Percentiles rank a stretch among this genome's conserved stretches.
These are phyloP conservation scores for Flaveria linearis DNA, from an alignment of 129 eudicot genomes.

Conservation along the genomic window DNA sequence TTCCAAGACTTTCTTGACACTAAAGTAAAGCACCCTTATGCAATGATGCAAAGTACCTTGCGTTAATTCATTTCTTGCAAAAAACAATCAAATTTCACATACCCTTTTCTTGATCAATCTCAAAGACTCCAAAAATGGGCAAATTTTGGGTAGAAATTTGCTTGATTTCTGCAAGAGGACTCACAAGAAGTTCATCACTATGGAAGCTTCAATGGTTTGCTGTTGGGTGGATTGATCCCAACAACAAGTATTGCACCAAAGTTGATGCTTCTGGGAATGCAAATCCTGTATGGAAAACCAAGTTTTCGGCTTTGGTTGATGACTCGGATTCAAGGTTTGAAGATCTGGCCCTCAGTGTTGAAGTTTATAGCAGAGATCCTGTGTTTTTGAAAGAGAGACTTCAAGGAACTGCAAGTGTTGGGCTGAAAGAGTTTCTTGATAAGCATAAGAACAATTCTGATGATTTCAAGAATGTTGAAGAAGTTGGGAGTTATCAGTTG, in stretches of 20 bases:
- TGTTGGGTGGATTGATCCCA: slow-evolving; percentile 87
- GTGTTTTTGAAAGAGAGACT: slow-evolving; percentile 69
- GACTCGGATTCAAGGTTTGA: slow-evolving; percentile 43
- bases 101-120: slow-evolving; percentile 32
- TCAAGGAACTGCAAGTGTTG: slow-evolving; percentile 70
- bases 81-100: slow-evolving; percentile 33
- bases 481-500: slow-evolving; percentile 86
- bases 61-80: slow-evolving; percentile 34
- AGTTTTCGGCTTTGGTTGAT: slow-evolving; percentile 63
- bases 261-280: slow-evolving; percentile 79
- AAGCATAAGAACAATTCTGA: slow-evolving; percentile 52
- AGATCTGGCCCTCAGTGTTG: slow-evolving; percentile 62
- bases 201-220: slow-evolving; percentile 96
- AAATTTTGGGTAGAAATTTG: slow-evolving; percentile 80
- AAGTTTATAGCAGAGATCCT: slow-evolving; percentile 88
- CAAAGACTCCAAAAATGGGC: slow-evolving; percentile 49
- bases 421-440: slow-evolving; percentile 72
- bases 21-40: slow-evolving; percentile 61
- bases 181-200: slow-evolving; percentile 63
- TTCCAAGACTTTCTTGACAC: slow-evolving; percentile 41
- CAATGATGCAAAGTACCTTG: slow-evolving; percentile 45
- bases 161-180: slow-evolving; percentile 76
- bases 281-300: slow-evolving; percentile 82
- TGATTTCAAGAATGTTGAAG: slow-evolving; percentile 55
- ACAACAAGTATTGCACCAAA: slow-evolving; percentile 78